These are phyloP conservation scores for Agroathelia rolfsii DNA, from an alignment of 1,284 basidiomycete genomes.

Conservation along the genomic window DNA sequence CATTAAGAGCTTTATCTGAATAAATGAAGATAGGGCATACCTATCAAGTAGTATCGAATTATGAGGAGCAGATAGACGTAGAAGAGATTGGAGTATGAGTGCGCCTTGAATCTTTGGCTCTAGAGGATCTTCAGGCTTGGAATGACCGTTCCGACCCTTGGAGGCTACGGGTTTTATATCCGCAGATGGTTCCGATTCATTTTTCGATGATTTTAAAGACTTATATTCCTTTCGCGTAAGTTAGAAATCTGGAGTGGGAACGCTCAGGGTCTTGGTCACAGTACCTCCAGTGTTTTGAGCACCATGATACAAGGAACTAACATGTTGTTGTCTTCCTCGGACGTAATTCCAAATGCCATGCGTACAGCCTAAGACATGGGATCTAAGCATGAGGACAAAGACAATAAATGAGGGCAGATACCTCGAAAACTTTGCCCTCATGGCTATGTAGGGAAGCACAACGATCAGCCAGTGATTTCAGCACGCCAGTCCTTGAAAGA, in stretches of 20 bases:
- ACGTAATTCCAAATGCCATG: conserved; percentile 48
- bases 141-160: conserved; percentile 16
- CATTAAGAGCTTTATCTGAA: conserved; percentile 4
- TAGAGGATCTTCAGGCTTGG: conserved; percentile 23
- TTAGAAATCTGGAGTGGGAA: conserved; percentile 19
- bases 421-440: conserved; percentile 36
- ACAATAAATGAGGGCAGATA: conserved; percentile 19
- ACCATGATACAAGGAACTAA: conserved; percentile 60
- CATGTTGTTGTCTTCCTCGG: conserved; percentile 31
- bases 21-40: conserved; percentile 26
- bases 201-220: conserved; percentile 9
- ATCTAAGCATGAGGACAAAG: conserved; percentile 4
- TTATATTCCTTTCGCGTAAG: conserved; percentile 32
- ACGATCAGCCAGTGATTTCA: conserved; percentile 68
- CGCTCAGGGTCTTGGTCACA: background rate
- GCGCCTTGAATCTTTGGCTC: conserved; percentile 81
- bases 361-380: conserved; percentile 39
- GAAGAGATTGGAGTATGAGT: conserved; percentile 72
- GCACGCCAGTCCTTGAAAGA: conserved; percentile 49
- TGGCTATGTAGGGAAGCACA: conserved; percentile 35
- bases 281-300: conserved; percentile 49
- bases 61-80: conserved; percentile 56
- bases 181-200: conserved; percentile 13
- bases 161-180: conserved; percentile 9
- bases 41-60: conserved; percentile 61